Base-by-base conservation (phyloP, 176 grass and related monocot genomes). In the Musa acuminata region DNA sequence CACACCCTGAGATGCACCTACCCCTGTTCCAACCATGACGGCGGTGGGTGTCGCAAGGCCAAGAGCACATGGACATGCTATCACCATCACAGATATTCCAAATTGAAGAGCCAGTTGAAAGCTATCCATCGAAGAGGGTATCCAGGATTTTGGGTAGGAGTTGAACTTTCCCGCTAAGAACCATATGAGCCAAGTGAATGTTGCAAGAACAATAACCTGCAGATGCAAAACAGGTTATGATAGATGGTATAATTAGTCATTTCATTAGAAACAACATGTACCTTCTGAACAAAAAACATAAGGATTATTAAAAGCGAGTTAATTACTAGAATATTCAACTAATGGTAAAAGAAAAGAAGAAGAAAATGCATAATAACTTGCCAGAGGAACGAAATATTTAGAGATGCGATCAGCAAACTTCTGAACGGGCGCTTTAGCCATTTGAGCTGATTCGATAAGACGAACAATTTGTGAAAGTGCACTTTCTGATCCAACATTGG, bases 21-120 rank as follows among this genome's bases (percentile, higher is more conserved):
- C 94, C 69, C 94, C 94, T 58, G 90, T 93, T 35, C 89, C 94
- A 85, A 98, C 90, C 94, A 98, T 98, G 71, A 98, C 94, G 57
- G 94, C 94, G 49, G 94, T 98, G 72, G 94, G 94, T 74, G 94
- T 98, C 58, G 94, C 94, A 14, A 98, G 80, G 20, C 90, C 94
- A 76, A 98, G 80, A 13, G 94, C 85, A 13, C 94, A 98, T 63
- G 94, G 94, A 70, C 94, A 98, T 58, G 94, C 94, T 80, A 98
- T 98, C 43, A 98, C 94, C 94, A 98, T 87, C 81, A 93, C 87
- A 13, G 94, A 98, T 89, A 98, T 98, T 17, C 94, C 94, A 1
- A 98, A 98, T 77, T 98, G 90, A 60, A 98, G 94, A 67, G 94
- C 90, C 25, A 98, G 80, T 76, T 93, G 82, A 89, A 98, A 98